phyloP scores from a whole-genome alignment of 345 rosid species.

The Crucihimalaya himalaica region DNA sequence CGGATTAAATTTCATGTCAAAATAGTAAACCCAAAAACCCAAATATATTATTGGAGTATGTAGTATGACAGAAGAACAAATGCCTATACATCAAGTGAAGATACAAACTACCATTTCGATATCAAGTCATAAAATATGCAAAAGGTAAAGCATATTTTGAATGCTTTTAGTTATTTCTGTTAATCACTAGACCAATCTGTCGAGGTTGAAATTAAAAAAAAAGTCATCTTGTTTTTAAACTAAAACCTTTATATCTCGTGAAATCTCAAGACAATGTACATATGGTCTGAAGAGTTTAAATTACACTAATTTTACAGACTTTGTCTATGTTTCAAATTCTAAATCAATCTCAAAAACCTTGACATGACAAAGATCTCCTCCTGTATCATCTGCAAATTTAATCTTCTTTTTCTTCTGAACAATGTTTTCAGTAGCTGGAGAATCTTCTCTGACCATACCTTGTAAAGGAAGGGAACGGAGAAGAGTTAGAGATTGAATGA shows the following conservation, averaged over 20 bases:
- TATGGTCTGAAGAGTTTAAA: too few species aligned
- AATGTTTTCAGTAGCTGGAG: slow-evolving; percentile 37
- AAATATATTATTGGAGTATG: too few species aligned
- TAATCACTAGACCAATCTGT: neutral
- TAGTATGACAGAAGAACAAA: too few species aligned
- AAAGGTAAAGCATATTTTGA: too few species aligned
- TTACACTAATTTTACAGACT: slow-evolving; percentile 6
- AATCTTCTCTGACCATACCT: slow-evolving; percentile 50
- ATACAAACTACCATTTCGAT: too few species aligned
- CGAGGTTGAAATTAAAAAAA: neutral
- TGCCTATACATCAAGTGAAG: too few species aligned
- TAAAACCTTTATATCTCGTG: neutral
- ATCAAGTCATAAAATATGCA: too few species aligned
- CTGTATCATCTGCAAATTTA: slow-evolving; percentile 84
- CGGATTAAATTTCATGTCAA: too few species aligned
- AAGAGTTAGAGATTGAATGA: too few species aligned
- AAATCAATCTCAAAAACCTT: slow-evolving; percentile 58
- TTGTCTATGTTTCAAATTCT: slow-evolving; percentile 32
- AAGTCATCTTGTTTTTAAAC: neutral
- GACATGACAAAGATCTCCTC: slow-evolving; percentile 78
- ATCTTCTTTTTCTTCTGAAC: slow-evolving; percentile 66
- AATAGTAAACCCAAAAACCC: too few species aligned
- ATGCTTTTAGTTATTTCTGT: neutral
- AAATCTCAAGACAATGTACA: too few species aligned
- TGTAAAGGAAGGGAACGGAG: slow-evolving; percentile 32